Conservation (phyloP, 2,329 filamentous ascomycete species). For the Talaromyces sp. region DNA sequence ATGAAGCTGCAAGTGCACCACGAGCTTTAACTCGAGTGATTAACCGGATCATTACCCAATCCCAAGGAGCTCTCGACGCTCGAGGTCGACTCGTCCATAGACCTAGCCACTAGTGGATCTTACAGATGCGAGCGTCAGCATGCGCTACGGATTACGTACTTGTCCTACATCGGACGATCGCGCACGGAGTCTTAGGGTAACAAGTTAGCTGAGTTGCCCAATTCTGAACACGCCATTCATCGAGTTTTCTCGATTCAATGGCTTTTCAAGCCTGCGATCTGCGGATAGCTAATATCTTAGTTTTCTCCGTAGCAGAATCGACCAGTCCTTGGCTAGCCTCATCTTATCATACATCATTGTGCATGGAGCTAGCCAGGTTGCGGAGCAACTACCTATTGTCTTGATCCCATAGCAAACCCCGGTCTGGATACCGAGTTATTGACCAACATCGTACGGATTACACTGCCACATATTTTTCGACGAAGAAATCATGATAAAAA, state of each 20-base stretch:
- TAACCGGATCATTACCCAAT: neutral
- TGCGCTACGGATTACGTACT: neutral
- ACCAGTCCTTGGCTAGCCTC: neutral
- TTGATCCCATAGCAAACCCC: neutral
- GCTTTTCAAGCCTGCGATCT: neutral
- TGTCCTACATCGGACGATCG: neutral
- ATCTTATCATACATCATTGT: neutral
- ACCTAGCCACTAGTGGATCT: neutral
- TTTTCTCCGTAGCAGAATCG: neutral
- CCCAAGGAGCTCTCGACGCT: neutral
- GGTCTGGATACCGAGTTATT: neutral
- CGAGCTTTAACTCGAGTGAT: neutral
- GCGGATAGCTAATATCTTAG: conserved; percentile 5
- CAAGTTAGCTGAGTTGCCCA: neutral
- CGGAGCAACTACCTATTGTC: conserved; percentile 10
- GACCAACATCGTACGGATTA: neutral
- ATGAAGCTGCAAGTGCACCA: neutral
- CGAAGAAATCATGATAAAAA: neutral
- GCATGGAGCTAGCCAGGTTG: conserved; percentile 11
- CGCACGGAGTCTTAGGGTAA: neutral
- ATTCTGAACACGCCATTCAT: neutral
- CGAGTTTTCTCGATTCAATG: neutral
- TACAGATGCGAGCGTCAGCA: neutral
- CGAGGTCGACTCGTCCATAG: neutral
- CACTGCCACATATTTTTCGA: neutral